Base-by-base conservation (phyloP, 805 yeast genomes). In the Metschnikowia koreensis region DNA sequence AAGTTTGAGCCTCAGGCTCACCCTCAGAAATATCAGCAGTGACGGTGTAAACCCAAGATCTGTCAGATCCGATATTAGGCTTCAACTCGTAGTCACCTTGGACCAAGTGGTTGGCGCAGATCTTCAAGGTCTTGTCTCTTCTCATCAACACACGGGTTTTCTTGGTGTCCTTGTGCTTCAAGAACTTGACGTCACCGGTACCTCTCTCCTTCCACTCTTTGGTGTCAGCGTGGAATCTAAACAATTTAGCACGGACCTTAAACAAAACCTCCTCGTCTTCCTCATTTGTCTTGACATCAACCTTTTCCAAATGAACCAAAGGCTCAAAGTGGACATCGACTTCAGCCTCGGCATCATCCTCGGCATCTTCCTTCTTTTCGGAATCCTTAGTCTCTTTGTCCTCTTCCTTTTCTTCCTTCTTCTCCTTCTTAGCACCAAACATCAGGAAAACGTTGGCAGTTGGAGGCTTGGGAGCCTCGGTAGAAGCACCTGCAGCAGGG, bases 181-280 rank as follows among this genome's bases (percentile, higher is more conserved):
- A 83, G 74, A 94, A 89, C 75, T 94, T 90, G 64, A 91, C 97
- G 67, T 94, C 99, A 66, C 99, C 99, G 36, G 97, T 90, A 64
- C 99, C 99, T 79, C 99, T 89, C 81, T 94, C 99, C 74, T 94
- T 94, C 99, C 99, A 94, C 75, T 94, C 98, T 66, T 86, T 86
- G 48, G 84, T 64, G 54, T 90, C 96, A 41, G 84, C 80, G 64
- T 85, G 85, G 78, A 87, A 93, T 74, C 90, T 87, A 80, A 93
- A 94, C 67, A 94, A 80, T 75, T 94, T 94, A 60, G 99, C 97
- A 69, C 99, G 82, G 61, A 89, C 89, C 75, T 94, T 94, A 75
- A 74, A 85, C 56, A 86, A 65, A 26, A 83, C 88, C 52, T 87
- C 93, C 75, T 90, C 97, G 58, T 89, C 81, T 73, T 90, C 97